Evolutionary conservation across 2,329 filamentous ascomycete species (phyloP), one percentile per base, ranked within the genome.

Genomic region (Paecilomyces sp.): DNA sequence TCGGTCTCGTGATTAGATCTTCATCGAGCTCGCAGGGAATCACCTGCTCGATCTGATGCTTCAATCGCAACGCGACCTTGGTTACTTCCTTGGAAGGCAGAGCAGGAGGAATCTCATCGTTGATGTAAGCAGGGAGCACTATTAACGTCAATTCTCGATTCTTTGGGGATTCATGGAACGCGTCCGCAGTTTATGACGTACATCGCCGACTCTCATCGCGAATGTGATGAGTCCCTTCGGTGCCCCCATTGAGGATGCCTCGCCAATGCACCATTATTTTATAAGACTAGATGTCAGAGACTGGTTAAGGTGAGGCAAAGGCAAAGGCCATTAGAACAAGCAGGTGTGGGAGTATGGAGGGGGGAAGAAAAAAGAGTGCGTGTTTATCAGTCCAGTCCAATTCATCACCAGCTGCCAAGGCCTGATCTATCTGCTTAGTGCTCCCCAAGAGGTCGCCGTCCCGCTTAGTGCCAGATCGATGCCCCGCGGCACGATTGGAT

Each of bases 11-110:
- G 70, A 99, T 81, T 59, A 84, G 80, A 4, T 81, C 81, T 70
- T 90, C 86, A 60, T 94, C 88, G 47, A 99, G 82, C 74, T 99
- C 94, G 78, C 91, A 97, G 1, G 93, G 90, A 28, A 99, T 85
- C 58, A 92, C 88, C 72, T 92, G 85, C 75, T 96, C 92, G 68
- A 99, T 87, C 66, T 96, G 86, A 71, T 95, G 91, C 68, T 93
- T 95, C 64, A 99, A 81, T 60, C 92, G 90, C 15, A 99, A 83
- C 28, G 92, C 93, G 59, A 95, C 83, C 72, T 92, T 92, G 62
- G 93, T 97, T 62, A 97, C 92, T 68, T 94, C 88, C 61, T 83
- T 81, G 12, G 92, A 81, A 1, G 90, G 85, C 36, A 93, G 86
- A 30, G 89, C 86, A 11, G 90, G 87, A 51, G 85, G 65, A 24